Conservation (phyloP, 2,329 filamentous ascomycete genomes). For the Phyllosticta citriasiana region DNA sequence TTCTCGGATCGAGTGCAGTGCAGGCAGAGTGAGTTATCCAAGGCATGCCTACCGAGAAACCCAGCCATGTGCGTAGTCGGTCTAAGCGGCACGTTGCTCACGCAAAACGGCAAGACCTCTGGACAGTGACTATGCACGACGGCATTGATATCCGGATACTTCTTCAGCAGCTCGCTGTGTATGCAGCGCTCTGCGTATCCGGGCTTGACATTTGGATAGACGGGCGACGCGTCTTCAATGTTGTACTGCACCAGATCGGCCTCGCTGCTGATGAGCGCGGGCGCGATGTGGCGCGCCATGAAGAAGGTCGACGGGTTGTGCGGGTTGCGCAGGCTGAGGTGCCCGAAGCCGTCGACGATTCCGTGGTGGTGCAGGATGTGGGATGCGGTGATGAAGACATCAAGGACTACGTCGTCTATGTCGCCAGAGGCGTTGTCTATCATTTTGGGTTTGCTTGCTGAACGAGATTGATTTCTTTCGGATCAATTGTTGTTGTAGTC, state of each 20-base stretch:
- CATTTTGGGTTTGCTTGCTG: not conserved
- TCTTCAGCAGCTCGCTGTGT: slow-evolving; percentile 37
- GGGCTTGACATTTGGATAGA: slow-evolving; percentile 24
- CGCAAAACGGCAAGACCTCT: slow-evolving; percentile 33
- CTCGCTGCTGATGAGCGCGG: slow-evolving; percentile 31
- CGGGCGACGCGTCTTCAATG: slow-evolving; percentile 29
- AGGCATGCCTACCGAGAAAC: slow-evolving; percentile 25
- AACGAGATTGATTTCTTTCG: no score
- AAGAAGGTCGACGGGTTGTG: slow-evolving; percentile 36
- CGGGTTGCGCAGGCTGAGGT: slow-evolving; percentile 44
- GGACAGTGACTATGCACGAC: slow-evolving; percentile 36
- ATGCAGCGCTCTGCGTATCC: slow-evolving; percentile 36
- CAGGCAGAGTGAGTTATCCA: not conserved
- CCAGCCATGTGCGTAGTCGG: slow-evolving; percentile 33
- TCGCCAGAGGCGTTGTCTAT: not conserved
- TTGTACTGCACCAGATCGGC: slow-evolving; percentile 37
- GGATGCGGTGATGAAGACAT: slow-evolving; percentile 34
- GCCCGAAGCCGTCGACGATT: slow-evolving; percentile 46
- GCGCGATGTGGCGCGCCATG: slow-evolving; percentile 34
- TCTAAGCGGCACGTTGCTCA: slow-evolving; percentile 31
- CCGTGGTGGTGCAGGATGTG: slow-evolving; percentile 45
- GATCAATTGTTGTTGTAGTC: no score
- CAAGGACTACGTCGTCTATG: not conserved
- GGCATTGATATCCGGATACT: slow-evolving; percentile 32
- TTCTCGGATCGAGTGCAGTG: not conserved